Percentiles rank a stretch among this genome's conserved stretches.
phyloP scores from a whole-genome alignment of 495 filamentous ascomycete genomes.

The Daldinia concentrica region DNA sequence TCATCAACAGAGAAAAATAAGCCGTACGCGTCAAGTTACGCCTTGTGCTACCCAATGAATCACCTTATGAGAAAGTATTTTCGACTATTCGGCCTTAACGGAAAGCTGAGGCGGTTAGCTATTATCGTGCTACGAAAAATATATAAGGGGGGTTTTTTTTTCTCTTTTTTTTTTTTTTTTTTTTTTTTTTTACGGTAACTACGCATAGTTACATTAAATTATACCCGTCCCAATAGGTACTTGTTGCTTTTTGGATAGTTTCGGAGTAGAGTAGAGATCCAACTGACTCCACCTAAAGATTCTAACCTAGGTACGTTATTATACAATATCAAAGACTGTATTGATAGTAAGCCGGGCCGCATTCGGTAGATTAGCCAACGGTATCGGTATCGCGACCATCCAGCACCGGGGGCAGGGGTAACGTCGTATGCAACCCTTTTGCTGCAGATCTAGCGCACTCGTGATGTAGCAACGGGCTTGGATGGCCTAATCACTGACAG shows the following conservation, averaged over 20 bases:
- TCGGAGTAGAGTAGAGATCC: neutral
- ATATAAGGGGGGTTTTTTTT: too few relatives aligned
- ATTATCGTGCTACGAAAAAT: neutral
- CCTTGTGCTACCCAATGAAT: conserved; percentile 2
- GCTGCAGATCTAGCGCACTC: conserved; percentile 29
- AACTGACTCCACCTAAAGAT: neutral
- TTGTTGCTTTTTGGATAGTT: too few relatives aligned
- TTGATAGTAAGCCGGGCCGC: conserved; percentile 5
- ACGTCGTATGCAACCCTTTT: conserved; percentile 27
- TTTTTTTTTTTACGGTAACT: too few relatives aligned
- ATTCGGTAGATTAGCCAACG: neutral
- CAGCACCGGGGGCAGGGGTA: conserved; percentile 17
- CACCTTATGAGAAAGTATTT: neutral
- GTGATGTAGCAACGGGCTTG: conserved; percentile 22
- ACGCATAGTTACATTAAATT: too few relatives aligned
- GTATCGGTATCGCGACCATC: conserved; percentile 21
- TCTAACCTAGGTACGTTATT: neutral
- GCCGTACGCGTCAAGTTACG: neutral
- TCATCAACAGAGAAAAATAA: neutral
- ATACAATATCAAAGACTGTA: neutral
- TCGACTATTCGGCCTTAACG: neutral
- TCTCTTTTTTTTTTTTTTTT: too few relatives aligned
- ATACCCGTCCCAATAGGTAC: too few relatives aligned
- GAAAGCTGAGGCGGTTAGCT: neutral
- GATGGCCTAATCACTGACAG: conserved; percentile 18